Evolutionary conservation across 306 rosid genomes (phyloP).

Genomic region (Clitoria ternatea): DNA sequence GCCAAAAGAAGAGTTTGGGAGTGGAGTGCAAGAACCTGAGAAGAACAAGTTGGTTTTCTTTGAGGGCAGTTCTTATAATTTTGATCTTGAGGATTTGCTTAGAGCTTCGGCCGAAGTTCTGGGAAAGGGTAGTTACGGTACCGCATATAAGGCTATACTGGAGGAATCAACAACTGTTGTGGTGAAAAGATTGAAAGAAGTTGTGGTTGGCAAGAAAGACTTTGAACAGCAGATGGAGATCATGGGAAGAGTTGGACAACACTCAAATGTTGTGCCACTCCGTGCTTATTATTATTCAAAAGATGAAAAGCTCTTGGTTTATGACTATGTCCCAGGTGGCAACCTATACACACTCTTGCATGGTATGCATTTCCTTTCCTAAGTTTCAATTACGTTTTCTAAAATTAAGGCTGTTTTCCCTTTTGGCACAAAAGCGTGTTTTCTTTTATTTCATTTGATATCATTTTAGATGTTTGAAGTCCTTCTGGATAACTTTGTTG

Average conservation of each 20-base stretch:
- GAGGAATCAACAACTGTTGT: slow-evolving; percentile 83
- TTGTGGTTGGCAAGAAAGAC: slow-evolving; percentile 73
- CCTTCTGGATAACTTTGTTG: slow-evolving; percentile 3
- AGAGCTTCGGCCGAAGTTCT: slow-evolving; percentile 89
- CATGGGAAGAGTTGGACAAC: slow-evolving; percentile 74
- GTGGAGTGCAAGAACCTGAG: slow-evolving; percentile 89
- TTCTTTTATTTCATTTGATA: background rate
- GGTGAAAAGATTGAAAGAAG: slow-evolving; percentile 86
- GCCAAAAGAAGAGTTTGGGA: slow-evolving; percentile 83
- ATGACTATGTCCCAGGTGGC: slow-evolving; percentile 60
- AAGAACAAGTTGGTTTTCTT: slow-evolving; percentile 83
- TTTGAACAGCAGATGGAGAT: slow-evolving; percentile 82
- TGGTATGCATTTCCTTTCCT: slow-evolving; percentile 41
- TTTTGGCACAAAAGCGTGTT: background rate
- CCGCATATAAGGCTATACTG: slow-evolving; percentile 79
- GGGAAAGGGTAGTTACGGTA: slow-evolving; percentile 88
- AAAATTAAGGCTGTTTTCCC: background rate
- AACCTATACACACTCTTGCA: slow-evolving; percentile 66
- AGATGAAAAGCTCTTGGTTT: slow-evolving; percentile 83
- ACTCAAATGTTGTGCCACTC: slow-evolving; percentile 63
- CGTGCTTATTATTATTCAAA: slow-evolving; percentile 88
- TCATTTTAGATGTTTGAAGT: background rate
- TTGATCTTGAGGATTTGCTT: slow-evolving; percentile 82
- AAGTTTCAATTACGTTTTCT: background rate
- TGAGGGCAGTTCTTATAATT: slow-evolving; percentile 81